Base-by-base conservation (phyloP, 345 rosid species). In the Eutrema japonicum region DNA sequence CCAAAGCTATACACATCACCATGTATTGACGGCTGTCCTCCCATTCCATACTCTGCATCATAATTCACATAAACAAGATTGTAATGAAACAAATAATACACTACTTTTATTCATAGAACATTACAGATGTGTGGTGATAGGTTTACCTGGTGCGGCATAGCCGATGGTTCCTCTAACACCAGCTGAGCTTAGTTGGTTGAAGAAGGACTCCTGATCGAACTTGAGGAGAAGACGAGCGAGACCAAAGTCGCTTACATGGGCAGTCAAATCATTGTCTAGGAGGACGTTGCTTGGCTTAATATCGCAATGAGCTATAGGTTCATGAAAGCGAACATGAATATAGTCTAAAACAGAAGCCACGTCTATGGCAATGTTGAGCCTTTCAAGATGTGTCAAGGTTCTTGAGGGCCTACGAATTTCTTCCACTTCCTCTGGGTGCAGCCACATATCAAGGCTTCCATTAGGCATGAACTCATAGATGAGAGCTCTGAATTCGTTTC, bases 401-500 rank as follows among this genome's bases (percentile, higher is more conserved):
- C 58, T 53, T 53, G 37, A 12, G 8, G 37, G 58, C 36, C 18
- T 53, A 29, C 2, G 5, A 30, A 30, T 30, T 37, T 53, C 37
- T 53, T 53, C 37, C 1, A 53, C 58, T 53, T 53, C 58, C 10
- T 29, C 58, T 7, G 37, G 50, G 50, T 46, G 50, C 22, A 46
- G 50, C 50, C 50, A 46, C 8, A 46, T 14, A 46, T 46, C 50
- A 30, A 53, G 9, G 58, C 37, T 53, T 12, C 37, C 58, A 53
- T 53, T 53, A 5, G 58, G 37, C 58, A 53, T 53, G 50, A 29
- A 53, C 37, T 53, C 58, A 30, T 53, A 53, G 5, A 53, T 29
- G 4, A 53, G 37, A 53, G 58, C 37, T 53, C 58, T 53, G 37
- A 53, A 53, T 14, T 53, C 58, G 10, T 53, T 53, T 29, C 18